phyloP scores from a whole-genome alignment of 2,329 filamentous ascomycete species.

The Dactylellina drechsleri region DNA sequence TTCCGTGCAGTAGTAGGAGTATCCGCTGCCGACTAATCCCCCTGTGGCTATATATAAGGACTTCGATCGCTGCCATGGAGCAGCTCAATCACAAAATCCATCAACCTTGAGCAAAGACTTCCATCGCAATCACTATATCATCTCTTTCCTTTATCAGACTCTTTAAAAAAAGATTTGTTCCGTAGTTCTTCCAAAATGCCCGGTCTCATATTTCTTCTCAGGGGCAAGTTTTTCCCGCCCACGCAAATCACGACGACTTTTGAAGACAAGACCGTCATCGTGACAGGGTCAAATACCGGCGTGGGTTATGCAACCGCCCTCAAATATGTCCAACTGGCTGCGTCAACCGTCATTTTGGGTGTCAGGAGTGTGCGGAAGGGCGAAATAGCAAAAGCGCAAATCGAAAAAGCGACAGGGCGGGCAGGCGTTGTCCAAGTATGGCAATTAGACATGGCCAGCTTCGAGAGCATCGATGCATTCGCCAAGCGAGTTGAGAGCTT shows the following conservation, averaged over 20 bases:
- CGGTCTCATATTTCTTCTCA: slow-evolving; percentile 19
- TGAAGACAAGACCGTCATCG: slow-evolving; percentile 61
- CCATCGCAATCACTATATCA: not conserved
- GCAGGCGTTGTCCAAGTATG: slow-evolving; percentile 64
- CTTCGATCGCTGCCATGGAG: too few relatives aligned
- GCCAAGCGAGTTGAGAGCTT: slow-evolving; percentile 60
- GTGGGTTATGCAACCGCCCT: slow-evolving; percentile 64
- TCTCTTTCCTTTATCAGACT: slow-evolving; percentile 15
- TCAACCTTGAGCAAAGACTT: too few relatives aligned
- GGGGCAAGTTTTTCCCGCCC: slow-evolving; percentile 23
- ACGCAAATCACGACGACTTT: slow-evolving; percentile 23
- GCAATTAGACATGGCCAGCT: slow-evolving; percentile 65
- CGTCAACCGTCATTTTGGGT: slow-evolving; percentile 65
- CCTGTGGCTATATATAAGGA: too few relatives aligned
- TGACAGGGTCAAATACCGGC: slow-evolving; percentile 66
- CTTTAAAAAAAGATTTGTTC: slow-evolving; percentile 20
- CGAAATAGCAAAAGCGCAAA: slow-evolving; percentile 61
- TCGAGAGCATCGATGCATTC: slow-evolving; percentile 64
- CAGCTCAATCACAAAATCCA: too few relatives aligned
- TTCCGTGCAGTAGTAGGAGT: too few relatives aligned
- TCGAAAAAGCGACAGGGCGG: slow-evolving; percentile 59
- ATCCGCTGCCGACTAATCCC: too few relatives aligned
- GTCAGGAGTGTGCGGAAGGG: slow-evolving; percentile 64
- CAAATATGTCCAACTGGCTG: slow-evolving; percentile 62
- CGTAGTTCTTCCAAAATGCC: slow-evolving; percentile 21